Conservation (phyloP, 768 basidiomycete genomes). For the Neoboletus magnificus region DNA sequence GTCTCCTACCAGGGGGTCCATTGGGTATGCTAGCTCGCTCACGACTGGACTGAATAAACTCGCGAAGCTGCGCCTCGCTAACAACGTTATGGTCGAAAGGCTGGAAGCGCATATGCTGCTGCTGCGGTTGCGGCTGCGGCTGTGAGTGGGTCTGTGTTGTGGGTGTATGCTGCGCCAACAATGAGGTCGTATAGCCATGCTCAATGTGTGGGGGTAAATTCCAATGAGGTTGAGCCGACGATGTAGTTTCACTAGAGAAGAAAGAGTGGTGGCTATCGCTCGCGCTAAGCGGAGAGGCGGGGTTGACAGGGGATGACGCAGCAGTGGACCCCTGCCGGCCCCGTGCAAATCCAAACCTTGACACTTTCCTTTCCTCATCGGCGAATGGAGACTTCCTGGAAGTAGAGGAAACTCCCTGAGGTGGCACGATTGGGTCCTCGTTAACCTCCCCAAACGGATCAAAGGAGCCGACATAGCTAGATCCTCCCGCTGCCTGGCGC, state of each 20-base stretch:
- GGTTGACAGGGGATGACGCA: constrained; percentile 57
- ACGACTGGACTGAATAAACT: constrained; percentile 70
- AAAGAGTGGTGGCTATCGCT: constrained; percentile 49
- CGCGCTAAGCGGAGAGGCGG: constrained; percentile 51
- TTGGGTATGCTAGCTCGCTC: constrained; percentile 44
- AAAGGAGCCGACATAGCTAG: constrained; percentile 70
- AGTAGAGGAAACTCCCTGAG: constrained; percentile 30
- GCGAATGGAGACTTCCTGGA: constrained; percentile 43
- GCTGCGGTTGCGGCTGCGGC: constrained; percentile 32
- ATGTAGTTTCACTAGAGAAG: constrained; percentile 39
- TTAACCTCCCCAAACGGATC: constrained; percentile 70
- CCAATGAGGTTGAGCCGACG: constrained; percentile 45
- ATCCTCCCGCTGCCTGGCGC: constrained; percentile 42
- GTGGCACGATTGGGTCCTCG: constrained; percentile 43
- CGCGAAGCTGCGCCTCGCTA: constrained; percentile 75
- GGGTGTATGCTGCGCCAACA: constrained; percentile 46
- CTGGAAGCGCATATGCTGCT: constrained; percentile 47
- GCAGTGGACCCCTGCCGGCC: constrained; percentile 59
- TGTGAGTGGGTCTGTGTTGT: constrained; percentile 34
- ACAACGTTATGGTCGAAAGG: constrained; percentile 51
- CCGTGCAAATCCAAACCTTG: constrained; percentile 78
- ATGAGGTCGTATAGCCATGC: constrained; percentile 44
- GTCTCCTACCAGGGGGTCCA: constrained; percentile 46
- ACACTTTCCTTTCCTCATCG: constrained; percentile 63
- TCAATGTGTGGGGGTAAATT: constrained; percentile 39